phyloP scores from a whole-genome alignment of 108 stramenopile species.

The Seminavis robusta region DNA sequence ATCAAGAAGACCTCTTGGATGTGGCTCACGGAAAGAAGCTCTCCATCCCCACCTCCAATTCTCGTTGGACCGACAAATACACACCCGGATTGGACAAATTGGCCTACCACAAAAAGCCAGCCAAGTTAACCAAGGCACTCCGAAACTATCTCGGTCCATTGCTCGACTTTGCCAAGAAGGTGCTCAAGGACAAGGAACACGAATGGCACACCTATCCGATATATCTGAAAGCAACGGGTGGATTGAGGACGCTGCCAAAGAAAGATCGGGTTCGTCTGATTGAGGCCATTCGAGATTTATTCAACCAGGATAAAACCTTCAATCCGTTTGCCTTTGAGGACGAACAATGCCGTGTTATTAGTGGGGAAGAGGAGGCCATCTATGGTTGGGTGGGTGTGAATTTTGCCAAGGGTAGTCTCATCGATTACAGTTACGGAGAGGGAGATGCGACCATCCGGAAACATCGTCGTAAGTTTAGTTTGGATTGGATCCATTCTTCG shows the following conservation, averaged over 20 bases:
- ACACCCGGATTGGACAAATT: constrained; percentile 67
- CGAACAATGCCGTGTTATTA: constrained; percentile 73
- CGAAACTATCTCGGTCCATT: constrained; percentile 60
- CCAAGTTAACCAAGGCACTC: constrained; percentile 24
- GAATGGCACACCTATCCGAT: constrained; percentile 74
- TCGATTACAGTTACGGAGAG: constrained; percentile 54
- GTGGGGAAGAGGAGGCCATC: constrained; percentile 90
- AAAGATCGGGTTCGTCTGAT: constrained; percentile 63
- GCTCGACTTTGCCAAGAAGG: constrained; percentile 69
- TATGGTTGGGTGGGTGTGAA: constrained; percentile 92
- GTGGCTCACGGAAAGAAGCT: constrained; percentile 40
- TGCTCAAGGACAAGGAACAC: constrained; percentile 57
- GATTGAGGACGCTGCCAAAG: constrained; percentile 63
- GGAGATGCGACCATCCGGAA: constrained; percentile 35
- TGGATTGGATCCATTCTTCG: constrained; percentile 63
- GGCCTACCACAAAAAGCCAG: constrained; percentile 32
- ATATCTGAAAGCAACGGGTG: constrained; percentile 91
- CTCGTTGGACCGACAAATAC: constrained; percentile 76
- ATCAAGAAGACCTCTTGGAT: constrained; percentile 21
- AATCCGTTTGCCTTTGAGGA: constrained; percentile 79
- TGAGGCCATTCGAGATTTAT: constrained; percentile 49
- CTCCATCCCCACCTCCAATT: constrained; percentile 65
- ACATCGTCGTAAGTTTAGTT: constrained; percentile 3
- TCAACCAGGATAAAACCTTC: constrained; percentile 53
- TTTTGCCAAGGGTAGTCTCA: constrained; percentile 67